phyloP scores from a whole-genome alignment of 23 red algal genomes.

The Gracilaria gracilis region DNA sequence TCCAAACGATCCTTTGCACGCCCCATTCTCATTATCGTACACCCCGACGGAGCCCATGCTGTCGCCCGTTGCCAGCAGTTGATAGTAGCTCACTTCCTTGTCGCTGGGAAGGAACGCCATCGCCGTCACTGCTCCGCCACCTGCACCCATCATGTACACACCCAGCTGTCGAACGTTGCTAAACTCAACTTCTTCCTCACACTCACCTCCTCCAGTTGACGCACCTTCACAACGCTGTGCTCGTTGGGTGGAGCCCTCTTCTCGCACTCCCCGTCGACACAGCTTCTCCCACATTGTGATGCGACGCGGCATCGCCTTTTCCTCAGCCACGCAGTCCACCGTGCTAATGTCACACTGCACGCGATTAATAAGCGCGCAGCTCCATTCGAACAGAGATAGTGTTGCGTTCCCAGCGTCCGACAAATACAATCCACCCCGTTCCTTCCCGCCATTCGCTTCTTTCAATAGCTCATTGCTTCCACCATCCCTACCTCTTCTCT shows the following conservation, averaged over 20 bases:
- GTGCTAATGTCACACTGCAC: constrained; percentile 28
- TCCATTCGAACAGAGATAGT: constrained; percentile 68
- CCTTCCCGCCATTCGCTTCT: neutral
- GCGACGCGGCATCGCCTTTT: constrained; percentile 43
- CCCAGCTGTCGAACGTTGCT: constrained; percentile 17
- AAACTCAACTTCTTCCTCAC: neutral
- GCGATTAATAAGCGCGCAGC: constrained; percentile 42
- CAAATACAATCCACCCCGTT: neutral
- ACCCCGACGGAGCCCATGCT: constrained; percentile 64
- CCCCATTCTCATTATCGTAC: constrained; percentile 52
- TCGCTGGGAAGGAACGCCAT: constrained; percentile 63
- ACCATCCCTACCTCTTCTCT: neutral
- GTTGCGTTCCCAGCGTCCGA: constrained; percentile 40
- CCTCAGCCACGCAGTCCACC: constrained; percentile 15
- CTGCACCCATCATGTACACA: constrained; percentile 41
- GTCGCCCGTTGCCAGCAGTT: constrained; percentile 64
- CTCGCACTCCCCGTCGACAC: neutral
- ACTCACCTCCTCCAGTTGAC: neutral
- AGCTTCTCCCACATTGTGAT: constrained; percentile 58
- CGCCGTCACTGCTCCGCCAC: constrained; percentile 46
- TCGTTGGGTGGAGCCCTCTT: neutral
- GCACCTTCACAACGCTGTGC: too few species aligned
- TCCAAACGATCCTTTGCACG: constrained; percentile 40
- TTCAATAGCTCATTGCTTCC: neutral
- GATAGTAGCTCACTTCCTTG: constrained; percentile 46